Conservation (phyloP, 1,139 yeast genomes). For the Suhomyces bribrorum region DNA sequence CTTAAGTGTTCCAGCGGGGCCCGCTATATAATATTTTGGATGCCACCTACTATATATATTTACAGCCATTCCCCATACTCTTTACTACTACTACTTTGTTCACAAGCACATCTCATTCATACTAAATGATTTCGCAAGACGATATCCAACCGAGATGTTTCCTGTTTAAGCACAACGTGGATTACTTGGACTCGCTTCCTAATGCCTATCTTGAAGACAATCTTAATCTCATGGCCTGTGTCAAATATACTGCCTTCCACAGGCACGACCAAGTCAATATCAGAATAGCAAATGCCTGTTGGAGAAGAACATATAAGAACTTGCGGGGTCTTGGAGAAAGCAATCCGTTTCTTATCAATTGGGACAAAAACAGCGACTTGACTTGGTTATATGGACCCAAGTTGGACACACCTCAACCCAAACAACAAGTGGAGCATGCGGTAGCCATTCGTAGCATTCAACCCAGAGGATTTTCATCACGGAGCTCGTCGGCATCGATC, state of each 20-base stretch:
- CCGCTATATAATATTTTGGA: not conserved
- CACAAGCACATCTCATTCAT: not conserved
- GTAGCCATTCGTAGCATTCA: not conserved
- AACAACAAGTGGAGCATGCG: not conserved
- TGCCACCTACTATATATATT: not conserved
- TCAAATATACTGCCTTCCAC: conserved; percentile 6
- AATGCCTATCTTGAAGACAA: conserved; percentile 17
- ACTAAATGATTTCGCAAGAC: conserved; percentile 5
- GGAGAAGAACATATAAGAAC: conserved; percentile 46
- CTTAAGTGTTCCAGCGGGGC: not conserved
- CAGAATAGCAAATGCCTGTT: conserved; percentile 38
- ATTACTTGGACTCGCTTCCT: conserved; percentile 26
- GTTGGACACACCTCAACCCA: conserved; percentile 14
- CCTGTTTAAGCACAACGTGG: conserved; percentile 35
- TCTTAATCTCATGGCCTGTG: conserved; percentile 15
- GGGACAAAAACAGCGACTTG: conserved; percentile 47
- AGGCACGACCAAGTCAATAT: conserved; percentile 7
- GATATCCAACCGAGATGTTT: conserved; percentile 5
- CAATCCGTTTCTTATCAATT: conserved; percentile 40
- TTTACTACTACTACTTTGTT: too few species aligned
- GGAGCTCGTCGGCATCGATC: conserved; percentile 9
- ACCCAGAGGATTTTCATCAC: not conserved
- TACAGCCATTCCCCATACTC: conserved; percentile 2
- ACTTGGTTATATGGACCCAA: conserved; percentile 52
- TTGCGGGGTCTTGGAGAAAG: conserved; percentile 29